phyloP scores from a whole-genome alignment of 176 grass and related monocot species.

The Thinopyrum elongatum region DNA sequence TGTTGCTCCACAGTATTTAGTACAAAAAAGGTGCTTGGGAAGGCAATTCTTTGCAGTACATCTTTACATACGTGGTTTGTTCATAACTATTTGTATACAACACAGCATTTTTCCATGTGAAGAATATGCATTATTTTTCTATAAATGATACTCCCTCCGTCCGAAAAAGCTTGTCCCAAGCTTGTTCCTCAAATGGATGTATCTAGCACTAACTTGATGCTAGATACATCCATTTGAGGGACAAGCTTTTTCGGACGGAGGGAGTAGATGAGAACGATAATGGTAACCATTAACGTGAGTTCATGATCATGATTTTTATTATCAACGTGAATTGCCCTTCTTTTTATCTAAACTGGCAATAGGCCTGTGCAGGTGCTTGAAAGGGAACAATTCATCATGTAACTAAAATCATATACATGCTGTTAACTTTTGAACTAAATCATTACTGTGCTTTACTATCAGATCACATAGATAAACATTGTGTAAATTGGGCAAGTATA shows the following conservation, averaged over 20 bases:
- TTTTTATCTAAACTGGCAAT: background rate
- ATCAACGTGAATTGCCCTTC: background rate
- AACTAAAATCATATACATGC: background rate
- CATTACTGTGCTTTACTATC: background rate
- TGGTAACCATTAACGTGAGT: background rate
- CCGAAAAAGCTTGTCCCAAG: too few relatives aligned
- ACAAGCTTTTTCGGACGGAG: too few relatives aligned
- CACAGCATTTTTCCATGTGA: background rate
- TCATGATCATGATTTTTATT: background rate
- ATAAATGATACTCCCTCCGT: too few relatives aligned
- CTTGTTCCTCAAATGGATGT: too few relatives aligned
- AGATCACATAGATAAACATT: conserved; percentile 6
- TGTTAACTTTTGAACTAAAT: background rate
- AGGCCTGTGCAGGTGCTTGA: background rate
- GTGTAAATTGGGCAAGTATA: background rate
- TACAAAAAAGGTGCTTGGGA: background rate
- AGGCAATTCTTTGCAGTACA: conserved; percentile 11
- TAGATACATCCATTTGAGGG: too few relatives aligned
- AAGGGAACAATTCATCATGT: background rate
- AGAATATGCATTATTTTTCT: conserved; percentile 7
- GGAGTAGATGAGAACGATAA: background rate
- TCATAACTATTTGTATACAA: conserved; percentile 5
- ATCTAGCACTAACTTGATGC: too few relatives aligned
- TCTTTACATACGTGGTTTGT: background rate
- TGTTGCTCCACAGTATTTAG: background rate